These are phyloP conservation scores for Aspergillus udagawae DNA, from an alignment of 2,329 filamentous ascomycete genomes.

Conservation along the genomic window DNA sequence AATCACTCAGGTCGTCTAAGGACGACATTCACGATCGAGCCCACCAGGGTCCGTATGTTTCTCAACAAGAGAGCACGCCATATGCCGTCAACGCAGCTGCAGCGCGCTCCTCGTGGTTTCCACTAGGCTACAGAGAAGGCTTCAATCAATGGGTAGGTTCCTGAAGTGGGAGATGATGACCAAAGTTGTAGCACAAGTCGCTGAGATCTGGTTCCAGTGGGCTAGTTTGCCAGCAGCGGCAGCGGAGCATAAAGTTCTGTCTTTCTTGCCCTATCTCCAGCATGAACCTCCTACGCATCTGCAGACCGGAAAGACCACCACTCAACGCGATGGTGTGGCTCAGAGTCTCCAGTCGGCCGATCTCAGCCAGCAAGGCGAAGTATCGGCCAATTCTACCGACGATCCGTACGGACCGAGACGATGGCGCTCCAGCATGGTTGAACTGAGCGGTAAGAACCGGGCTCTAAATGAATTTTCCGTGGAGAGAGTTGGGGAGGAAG, in stretches of 20 bases:
- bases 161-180: constrained; percentile 1
- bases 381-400: constrained; percentile 46
- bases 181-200: constrained; percentile 10
- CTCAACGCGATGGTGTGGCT: constrained; percentile 21
- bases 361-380: constrained; percentile 40
- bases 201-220: constrained; percentile 59
- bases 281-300: constrained; percentile 62
- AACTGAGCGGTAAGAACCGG: constrained; percentile 78
- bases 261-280: constrained; percentile 76
- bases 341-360: constrained; percentile 35
- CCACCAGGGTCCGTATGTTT: constrained; percentile 15
- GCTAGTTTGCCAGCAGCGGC: constrained; percentile 72
- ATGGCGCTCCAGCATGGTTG: constrained; percentile 83
- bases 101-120: constrained; percentile 58
- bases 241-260: constrained; percentile 85
- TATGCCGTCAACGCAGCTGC: constrained; percentile 29
- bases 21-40: constrained; percentile 22
- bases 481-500: constrained; percentile 72
- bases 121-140: constrained; percentile 85
- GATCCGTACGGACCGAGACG: constrained; percentile 81
- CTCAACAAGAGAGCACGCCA: constrained; percentile 20
- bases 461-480: constrained; percentile 91
- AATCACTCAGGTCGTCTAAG: constrained; percentile 31
- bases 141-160: constrained; percentile 79
- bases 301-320: constrained; percentile 51